Base-by-base conservation (phyloP, 257 asterid genomes). In the Salvia rosmarinus region DNA sequence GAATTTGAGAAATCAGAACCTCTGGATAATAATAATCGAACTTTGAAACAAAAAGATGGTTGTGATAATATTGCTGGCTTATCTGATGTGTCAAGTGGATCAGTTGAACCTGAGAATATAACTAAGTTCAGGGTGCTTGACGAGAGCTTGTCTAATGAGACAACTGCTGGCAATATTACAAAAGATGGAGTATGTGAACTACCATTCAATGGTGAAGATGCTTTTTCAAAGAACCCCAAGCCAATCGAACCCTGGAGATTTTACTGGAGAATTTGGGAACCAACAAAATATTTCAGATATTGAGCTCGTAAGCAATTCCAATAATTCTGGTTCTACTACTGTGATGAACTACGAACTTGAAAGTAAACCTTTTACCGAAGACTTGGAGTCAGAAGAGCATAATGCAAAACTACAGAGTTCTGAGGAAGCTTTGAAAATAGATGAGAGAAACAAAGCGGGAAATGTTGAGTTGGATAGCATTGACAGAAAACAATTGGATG, bases 1-100 rank as follows among this genome's bases (percentile, higher is more conserved):
- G 76, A 74, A 37, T 47, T 32, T 47, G 75, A 81, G 46, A 69
- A 49, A 52, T 72, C 79, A 72, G 83, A 80, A 63, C 75, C 80
- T 43, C 63, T 13, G 21, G 85, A 75, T 75, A 72, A 47, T 47
- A 68, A 25, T 40, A 28, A 25, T 69, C 78, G 65, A 51, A 69
- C 68, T 17, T 66, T 57, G 64, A 77, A 78, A 77, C 70, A 64
- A 17, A 61, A 62, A 68, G 60, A 23, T 56, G 77, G 37, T 37
- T 20, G 42, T 43, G 85, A 77, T 70, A 70, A 55, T 67, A 74
- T 30, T 64, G 57, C 76, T 4, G 67, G 61, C 40, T 39, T 30
- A 23, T 71, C 80, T 3, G 70, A 55, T 35, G 50, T 4, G 49
- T 23, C 64, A 14, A 14, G 50, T 69, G 67, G 51, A 64, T 64